phyloP scores from a whole-genome alignment of 2,329 filamentous ascomycete genomes.

The Fusarium cicatricum region DNA sequence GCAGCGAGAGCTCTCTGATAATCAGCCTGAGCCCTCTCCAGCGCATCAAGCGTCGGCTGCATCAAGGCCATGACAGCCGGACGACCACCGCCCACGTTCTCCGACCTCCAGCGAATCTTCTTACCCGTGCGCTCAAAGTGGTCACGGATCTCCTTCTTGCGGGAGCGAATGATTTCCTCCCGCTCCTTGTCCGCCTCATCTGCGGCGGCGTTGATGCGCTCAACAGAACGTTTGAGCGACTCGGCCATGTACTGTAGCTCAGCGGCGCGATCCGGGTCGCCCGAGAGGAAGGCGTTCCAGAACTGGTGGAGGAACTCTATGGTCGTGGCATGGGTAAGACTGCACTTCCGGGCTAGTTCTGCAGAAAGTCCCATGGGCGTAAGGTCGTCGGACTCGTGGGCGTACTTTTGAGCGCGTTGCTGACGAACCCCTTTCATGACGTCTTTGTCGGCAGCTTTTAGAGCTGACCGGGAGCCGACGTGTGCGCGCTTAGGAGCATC shows the following conservation, averaged over 20 bases:
- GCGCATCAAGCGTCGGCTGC: conserved; percentile 74
- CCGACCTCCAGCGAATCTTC: conserved; percentile 74
- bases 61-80: conserved; percentile 80
- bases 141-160: conserved; percentile 75
- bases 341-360: conserved; percentile 66
- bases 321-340: conserved; percentile 86
- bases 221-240: conserved; percentile 78
- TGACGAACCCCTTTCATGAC: conserved; percentile 71
- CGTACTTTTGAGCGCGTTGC: conserved; percentile 67
- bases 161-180: conserved; percentile 68
- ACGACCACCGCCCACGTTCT: conserved; percentile 76
- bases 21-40: conserved; percentile 74
- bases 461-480: conserved; percentile 74
- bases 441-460: conserved; percentile 70
- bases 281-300: conserved; percentile 91
- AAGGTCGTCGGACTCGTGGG: conserved; percentile 56
- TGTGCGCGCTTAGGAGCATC: conserved; percentile 62
- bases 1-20: conserved; percentile 77
- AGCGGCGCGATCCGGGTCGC: conserved; percentile 79
- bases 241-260: conserved; percentile 86
- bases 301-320: conserved; percentile 98
- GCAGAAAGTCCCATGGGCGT: conserved; percentile 63
- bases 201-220: conserved; percentile 82
- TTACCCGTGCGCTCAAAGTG: conserved; percentile 77
- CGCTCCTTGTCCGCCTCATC: conserved; percentile 81